Evolutionary conservation across 768 basidiomycete species (phyloP).

Genomic region (Serendipita indica): DNA sequence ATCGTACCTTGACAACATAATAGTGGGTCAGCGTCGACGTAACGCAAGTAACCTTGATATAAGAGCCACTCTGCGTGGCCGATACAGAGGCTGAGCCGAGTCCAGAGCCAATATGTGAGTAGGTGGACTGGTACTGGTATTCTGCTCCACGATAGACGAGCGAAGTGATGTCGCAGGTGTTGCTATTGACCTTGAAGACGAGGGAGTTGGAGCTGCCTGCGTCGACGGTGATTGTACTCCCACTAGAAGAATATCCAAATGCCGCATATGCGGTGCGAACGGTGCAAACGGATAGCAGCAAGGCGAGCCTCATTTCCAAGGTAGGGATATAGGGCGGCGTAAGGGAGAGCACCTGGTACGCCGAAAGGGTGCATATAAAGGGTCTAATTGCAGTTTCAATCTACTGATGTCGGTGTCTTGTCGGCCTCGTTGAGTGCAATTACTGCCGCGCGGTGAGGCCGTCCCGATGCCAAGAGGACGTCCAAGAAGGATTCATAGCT

Average conservation of each 20-base stretch:
- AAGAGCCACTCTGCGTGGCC: neutral
- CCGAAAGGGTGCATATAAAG: neutral
- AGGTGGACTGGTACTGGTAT: slow-evolving; percentile 27
- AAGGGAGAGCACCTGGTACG: neutral
- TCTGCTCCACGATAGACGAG: slow-evolving; percentile 32
- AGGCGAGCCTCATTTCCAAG: neutral
- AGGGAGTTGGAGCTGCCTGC: slow-evolving; percentile 25
- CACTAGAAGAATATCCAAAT: slow-evolving; percentile 32
- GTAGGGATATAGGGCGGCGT: neutral
- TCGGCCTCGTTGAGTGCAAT: neutral
- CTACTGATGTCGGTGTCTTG: neutral
- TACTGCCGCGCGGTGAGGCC: neutral
- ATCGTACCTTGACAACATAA: neutral
- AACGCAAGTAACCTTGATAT: neutral
- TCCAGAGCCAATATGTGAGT: neutral
- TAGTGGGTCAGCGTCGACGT: neutral
- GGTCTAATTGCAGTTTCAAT: neutral
- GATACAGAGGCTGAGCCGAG: neutral
- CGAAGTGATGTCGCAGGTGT: slow-evolving; percentile 34
- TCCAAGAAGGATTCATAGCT: neutral
- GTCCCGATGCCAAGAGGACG: neutral
- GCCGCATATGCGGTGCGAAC: slow-evolving; percentile 25
- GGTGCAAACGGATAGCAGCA: neutral
- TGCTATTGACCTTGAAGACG: slow-evolving; percentile 24
- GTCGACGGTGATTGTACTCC: slow-evolving; percentile 28